These are phyloP conservation scores for Papiliotrema fonsecae DNA, from an alignment of 1,284 basidiomycete species.

Conservation along the genomic window DNA sequence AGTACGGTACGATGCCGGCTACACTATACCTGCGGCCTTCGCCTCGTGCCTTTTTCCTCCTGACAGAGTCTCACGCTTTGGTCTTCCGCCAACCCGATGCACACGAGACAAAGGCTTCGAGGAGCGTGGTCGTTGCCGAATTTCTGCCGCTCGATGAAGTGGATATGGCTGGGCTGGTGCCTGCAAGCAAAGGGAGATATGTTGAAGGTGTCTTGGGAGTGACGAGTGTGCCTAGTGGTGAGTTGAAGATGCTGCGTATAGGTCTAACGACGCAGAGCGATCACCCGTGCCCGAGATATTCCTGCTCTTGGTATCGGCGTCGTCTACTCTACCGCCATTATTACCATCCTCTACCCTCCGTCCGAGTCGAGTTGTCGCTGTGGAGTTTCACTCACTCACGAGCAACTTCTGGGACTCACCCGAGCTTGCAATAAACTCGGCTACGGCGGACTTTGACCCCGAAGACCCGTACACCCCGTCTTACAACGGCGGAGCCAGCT, in stretches of 20 bases:
- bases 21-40: slow-evolving; percentile 41
- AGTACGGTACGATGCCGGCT: slow-evolving; percentile 33
- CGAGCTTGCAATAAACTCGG: slow-evolving; percentile 14
- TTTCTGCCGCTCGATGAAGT: slow-evolving; percentile 69
- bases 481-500: neutral
- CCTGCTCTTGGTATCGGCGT: slow-evolving; percentile 39
- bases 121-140: slow-evolving; percentile 61
- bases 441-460: slow-evolving; percentile 13
- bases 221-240: slow-evolving; percentile 49
- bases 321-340: slow-evolving; percentile 31
- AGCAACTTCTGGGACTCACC: slow-evolving; percentile 48
- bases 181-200: slow-evolving; percentile 60
- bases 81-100: slow-evolving; percentile 44
- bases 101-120: slow-evolving; percentile 29
- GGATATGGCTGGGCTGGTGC: slow-evolving; percentile 57
- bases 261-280: slow-evolving; percentile 20
- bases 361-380: slow-evolving; percentile 46
- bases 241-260: slow-evolving; percentile 8
- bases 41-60: slow-evolving; percentile 45
- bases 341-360: slow-evolving; percentile 36
- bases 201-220: slow-evolving; percentile 77
- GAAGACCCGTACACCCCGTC: slow-evolving; percentile 20
- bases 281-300: slow-evolving; percentile 45
- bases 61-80: slow-evolving; percentile 41
- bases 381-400: slow-evolving; percentile 51